Evolutionary conservation across 345 rosid genomes (phyloP).

Genomic region (Clarkia xantiana): DNA sequence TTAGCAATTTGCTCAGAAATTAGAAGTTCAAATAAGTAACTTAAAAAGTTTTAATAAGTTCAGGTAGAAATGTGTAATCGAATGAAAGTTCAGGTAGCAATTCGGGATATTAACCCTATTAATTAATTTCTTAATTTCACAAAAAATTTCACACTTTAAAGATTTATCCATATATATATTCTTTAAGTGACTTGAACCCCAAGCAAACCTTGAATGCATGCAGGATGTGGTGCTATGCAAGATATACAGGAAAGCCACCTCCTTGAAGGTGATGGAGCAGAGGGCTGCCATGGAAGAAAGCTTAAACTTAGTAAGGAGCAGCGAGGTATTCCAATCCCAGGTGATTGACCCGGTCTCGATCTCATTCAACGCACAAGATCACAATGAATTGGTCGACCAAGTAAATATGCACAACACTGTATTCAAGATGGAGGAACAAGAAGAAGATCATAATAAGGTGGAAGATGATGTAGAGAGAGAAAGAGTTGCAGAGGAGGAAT

Average conservation of each 20-base stretch:
- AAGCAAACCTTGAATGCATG: slow-evolving; percentile 6
- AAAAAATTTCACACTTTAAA: too few species aligned
- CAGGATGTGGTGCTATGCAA: slow-evolving; percentile 90
- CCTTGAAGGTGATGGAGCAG: slow-evolving; percentile 71
- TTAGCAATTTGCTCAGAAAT: too few species aligned
- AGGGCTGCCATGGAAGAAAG: slow-evolving; percentile 64
- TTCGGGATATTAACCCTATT: too few species aligned
- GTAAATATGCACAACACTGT: too few species aligned
- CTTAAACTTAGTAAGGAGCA: slow-evolving; percentile 18
- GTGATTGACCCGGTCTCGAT: slow-evolving; percentile 26
- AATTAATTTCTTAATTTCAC: too few species aligned
- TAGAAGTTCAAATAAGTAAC: too few species aligned
- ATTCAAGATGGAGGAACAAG: not conserved
- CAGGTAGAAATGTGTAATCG: too few species aligned
- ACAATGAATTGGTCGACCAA: not conserved
- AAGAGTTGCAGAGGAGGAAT: not conserved
- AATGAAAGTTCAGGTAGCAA: too few species aligned
- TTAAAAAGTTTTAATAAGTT: too few species aligned
- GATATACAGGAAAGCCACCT: slow-evolving; percentile 85
- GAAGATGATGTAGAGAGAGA: not conserved
- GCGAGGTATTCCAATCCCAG: slow-evolving; percentile 19
- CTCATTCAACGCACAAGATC: slow-evolving; percentile 16
- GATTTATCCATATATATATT: not conserved
- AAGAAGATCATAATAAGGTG: not conserved
- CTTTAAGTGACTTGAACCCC: not conserved